Percentiles rank a stretch among this genome's conserved stretches.
Evolutionary conservation across 305 asterid genomes (phyloP).

Genomic region (Rubia tinctorum): DNA sequence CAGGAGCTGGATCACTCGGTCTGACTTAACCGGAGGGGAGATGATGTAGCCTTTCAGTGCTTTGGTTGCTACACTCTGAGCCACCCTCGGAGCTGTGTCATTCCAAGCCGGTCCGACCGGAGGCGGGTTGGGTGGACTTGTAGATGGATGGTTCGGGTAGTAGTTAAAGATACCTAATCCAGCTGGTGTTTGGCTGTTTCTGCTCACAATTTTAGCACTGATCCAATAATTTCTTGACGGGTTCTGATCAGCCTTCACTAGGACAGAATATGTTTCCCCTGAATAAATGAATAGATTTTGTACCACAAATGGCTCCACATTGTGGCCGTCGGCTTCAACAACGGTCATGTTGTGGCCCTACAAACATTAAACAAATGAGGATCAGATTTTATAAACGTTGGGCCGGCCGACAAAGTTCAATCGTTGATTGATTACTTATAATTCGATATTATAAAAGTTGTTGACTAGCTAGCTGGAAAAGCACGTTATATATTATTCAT

Average conservation of each 20-base stretch:
- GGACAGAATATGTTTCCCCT: conserved; percentile 77
- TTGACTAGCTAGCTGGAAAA: conserved; percentile 5
- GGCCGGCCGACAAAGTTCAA: too few species aligned
- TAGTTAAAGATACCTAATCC: conserved; percentile 69
- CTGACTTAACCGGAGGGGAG: conserved; percentile 54
- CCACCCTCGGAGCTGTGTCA: conserved; percentile 36
- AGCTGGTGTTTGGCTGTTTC: conserved; percentile 45
- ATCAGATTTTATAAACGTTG: too few species aligned
- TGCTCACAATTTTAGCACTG: conserved; percentile 50
- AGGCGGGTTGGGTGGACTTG: conserved; percentile 45
- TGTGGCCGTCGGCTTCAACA: conserved; percentile 85
- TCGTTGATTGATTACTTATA: background rate
- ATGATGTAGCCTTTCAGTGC: conserved; percentile 46
- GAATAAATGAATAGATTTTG: conserved; percentile 74
- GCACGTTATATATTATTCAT: conserved; percentile 7
- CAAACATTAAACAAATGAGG: background rate
- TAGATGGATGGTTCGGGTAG: conserved; percentile 62
- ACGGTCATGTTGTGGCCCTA: conserved; percentile 85
- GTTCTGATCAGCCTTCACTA: conserved; percentile 60
- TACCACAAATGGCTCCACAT: conserved; percentile 78
- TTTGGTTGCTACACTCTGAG: conserved; percentile 50
- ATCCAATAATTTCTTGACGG: conserved; percentile 82
- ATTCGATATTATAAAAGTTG: background rate
- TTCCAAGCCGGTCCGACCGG: conserved; percentile 71
- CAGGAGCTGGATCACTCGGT: conserved; percentile 70